These are phyloP conservation scores for Mallotus nudiflorus DNA, from an alignment of 345 rosid species.

Conservation along the genomic window DNA sequence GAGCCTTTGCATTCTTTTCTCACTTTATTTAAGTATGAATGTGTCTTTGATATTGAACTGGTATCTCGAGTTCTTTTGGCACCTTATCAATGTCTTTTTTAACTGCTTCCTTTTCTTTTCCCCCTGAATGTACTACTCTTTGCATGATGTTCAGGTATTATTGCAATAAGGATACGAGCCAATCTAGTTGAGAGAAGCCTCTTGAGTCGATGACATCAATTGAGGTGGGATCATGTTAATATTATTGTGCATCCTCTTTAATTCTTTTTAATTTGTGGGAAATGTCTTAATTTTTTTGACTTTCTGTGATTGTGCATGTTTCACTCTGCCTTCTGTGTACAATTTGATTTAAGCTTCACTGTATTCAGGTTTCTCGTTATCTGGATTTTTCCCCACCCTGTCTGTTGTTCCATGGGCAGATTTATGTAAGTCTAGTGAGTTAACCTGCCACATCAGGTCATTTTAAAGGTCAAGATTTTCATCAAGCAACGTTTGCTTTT, in stretches of 20 bases:
- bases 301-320: not conserved
- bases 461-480: conserved; percentile 10
- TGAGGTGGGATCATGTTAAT: conserved; percentile 62
- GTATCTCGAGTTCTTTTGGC: too few relatives aligned
- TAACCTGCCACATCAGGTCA: conserved; percentile 14
- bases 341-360: not conserved
- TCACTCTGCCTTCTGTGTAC: not conserved
- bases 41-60: too few relatives aligned
- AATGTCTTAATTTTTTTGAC: not conserved
- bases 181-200: conserved; percentile 95
- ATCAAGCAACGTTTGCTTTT: conserved; percentile 14
- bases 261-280: conserved; percentile 9
- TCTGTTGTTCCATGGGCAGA: conserved; percentile 9
- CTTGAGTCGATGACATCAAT: conserved; percentile 79
- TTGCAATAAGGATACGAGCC: conserved; percentile 74
- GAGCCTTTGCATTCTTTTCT: too few relatives aligned
- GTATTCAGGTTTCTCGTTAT: conserved; percentile 12
- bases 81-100: too few relatives aligned
- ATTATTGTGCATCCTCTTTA: conserved; percentile 4
- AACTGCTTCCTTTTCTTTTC: too few relatives aligned
- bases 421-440: conserved; percentile 14
- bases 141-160: conserved; percentile 59
- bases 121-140: conserved; percentile 4
- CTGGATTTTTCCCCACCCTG: conserved; percentile 9
- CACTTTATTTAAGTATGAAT: too few relatives aligned